Evolutionary conservation across 768 basidiomycete genomes (phyloP).

Genomic region (Imleria badia): DNA sequence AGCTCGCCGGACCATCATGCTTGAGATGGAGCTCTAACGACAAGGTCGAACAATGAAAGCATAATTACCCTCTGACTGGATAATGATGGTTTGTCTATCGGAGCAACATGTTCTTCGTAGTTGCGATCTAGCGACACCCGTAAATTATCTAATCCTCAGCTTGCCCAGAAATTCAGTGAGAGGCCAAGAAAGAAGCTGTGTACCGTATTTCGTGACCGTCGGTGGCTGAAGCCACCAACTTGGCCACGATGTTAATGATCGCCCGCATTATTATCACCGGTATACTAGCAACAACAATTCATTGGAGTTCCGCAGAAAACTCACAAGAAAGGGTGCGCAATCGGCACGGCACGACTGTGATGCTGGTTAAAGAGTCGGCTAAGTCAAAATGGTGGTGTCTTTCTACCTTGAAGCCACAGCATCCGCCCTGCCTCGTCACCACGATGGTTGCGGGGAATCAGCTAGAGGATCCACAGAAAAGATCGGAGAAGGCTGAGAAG

Average conservation of each 20-base stretch:
- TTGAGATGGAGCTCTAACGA: too few relatives aligned
- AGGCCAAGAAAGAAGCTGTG: not conserved
- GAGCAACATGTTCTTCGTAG: not conserved
- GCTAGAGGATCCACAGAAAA: not conserved
- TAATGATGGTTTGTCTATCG: too few relatives aligned
- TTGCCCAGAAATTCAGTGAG: not conserved
- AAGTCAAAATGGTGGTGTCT: not conserved
- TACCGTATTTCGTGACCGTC: not conserved
- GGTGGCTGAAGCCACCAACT: not conserved
- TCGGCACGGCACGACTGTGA: too few relatives aligned
- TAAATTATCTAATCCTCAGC: not conserved
- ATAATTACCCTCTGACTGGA: too few relatives aligned
- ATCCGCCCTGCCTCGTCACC: not conserved
- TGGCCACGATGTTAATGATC: too few relatives aligned
- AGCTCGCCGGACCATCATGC: too few relatives aligned
- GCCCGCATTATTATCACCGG: not conserved
- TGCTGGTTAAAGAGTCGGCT: too few relatives aligned
- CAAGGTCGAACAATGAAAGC: too few relatives aligned
- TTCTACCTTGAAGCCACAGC: not conserved
- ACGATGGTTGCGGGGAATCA: not conserved
- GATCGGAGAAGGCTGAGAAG: not conserved
- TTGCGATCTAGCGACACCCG: not conserved
- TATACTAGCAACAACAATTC: not conserved
- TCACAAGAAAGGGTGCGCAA: too few relatives aligned
- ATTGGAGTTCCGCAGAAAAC: not conserved